Conservation (phyloP, 2,329 filamentous ascomycete genomes). For the Conoideocrella luteorostrata region DNA sequence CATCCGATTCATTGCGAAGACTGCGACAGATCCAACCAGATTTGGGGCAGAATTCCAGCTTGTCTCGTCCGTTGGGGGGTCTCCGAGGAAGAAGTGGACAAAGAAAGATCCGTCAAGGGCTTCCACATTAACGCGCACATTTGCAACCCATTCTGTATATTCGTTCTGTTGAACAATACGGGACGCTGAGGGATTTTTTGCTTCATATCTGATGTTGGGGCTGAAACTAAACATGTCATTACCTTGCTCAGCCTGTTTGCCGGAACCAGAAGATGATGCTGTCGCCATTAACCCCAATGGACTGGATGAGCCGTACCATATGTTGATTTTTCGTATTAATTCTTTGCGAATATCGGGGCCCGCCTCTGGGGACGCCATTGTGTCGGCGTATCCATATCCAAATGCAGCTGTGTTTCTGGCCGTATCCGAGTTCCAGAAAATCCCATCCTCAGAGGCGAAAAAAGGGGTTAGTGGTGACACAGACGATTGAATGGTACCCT, state of each 20-base stretch:
- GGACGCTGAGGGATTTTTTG: conserved; percentile 16
- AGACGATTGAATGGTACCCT: conserved; percentile 47
- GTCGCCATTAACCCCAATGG: conserved; percentile 16
- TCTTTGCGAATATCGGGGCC: conserved; percentile 23
- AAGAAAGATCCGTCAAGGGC: conserved; percentile 53
- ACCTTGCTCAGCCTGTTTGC: not conserved
- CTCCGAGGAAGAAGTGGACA: conserved; percentile 63
- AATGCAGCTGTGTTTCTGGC: conserved; percentile 55
- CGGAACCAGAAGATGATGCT: not conserved
- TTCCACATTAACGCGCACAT: conserved; percentile 55
- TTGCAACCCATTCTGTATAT: conserved; percentile 62
- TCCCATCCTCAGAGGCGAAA: conserved; percentile 47
- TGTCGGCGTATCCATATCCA: conserved; percentile 71
- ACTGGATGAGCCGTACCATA: conserved; percentile 30
- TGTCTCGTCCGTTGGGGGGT: conserved; percentile 34
- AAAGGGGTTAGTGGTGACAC: conserved; percentile 62
- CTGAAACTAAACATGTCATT: conserved; percentile 1
- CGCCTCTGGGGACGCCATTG: conserved; percentile 20
- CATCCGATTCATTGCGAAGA: conserved; percentile 40
- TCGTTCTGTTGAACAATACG: conserved; percentile 30
- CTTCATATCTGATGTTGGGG: conserved; percentile 21
- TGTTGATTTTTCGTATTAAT: conserved; percentile 45
- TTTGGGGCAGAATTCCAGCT: conserved; percentile 48
- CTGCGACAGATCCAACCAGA: conserved; percentile 55
- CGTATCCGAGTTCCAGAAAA: conserved; percentile 62